phyloP scores from a whole-genome alignment of 2,329 filamentous ascomycete species.

The Colletotrichum sp. region DNA sequence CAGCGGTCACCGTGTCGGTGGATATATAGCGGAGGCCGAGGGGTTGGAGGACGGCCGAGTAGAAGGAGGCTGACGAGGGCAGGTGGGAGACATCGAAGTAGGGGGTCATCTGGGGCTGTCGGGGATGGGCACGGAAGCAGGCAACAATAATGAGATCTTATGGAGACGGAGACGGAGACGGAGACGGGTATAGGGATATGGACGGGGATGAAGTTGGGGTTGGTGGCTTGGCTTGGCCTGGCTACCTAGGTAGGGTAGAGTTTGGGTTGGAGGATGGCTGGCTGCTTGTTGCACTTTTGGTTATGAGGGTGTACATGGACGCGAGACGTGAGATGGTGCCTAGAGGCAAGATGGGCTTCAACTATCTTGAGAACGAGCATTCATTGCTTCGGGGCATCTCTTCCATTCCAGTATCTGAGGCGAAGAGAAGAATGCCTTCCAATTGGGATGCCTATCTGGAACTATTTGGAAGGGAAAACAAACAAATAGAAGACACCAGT shows the following conservation, averaged over 20 bases:
- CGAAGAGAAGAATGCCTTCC: not conserved
- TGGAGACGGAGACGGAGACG: not conserved
- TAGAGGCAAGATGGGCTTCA: not conserved
- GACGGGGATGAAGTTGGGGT: not conserved
- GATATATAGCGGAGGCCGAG: slow-evolving; percentile 75
- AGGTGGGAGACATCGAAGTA: slow-evolving; percentile 75
- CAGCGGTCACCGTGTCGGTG: slow-evolving; percentile 27
- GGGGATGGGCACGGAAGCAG: not conserved
- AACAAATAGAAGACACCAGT: not conserved
- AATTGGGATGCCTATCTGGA: not conserved
- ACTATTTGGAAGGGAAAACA: not conserved
- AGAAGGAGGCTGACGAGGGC: slow-evolving; percentile 82
- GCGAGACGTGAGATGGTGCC: not conserved
- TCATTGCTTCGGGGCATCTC: not conserved
- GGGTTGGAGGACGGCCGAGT: slow-evolving; percentile 78
- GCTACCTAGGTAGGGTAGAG: not conserved
- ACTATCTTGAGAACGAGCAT: not conserved
- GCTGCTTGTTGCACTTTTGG: not conserved
- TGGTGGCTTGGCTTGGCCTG: not conserved
- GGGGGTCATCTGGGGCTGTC: slow-evolving; percentile 43
- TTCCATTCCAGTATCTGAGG: not conserved
- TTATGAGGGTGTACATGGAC: not conserved
- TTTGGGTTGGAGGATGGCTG: not conserved
- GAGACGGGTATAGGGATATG: not conserved
- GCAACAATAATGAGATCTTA: not conserved